A percentile compares a stretch with the other conserved stretches of the same genome.
These are phyloP conservation scores for Allium cepa DNA, from an alignment of 106 monocot species.

Conservation along the genomic window DNA sequence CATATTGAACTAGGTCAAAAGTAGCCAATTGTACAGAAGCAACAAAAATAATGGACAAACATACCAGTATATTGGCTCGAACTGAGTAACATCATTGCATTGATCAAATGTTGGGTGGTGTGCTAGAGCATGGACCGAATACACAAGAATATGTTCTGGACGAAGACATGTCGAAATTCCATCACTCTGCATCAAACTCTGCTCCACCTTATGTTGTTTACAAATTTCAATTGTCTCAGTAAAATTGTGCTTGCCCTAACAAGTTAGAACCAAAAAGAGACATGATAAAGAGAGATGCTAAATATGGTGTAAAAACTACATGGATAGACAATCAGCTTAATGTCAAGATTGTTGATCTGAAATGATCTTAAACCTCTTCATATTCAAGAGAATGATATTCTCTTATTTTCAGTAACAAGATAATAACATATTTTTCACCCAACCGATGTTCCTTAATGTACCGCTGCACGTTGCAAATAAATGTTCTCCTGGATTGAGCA, in stretches of 20 bases:
- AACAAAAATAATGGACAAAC: neutral
- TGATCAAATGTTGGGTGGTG: slow-evolving; percentile 73
- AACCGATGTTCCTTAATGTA: slow-evolving; percentile 86
- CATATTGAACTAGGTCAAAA: no score
- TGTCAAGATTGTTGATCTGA: neutral
- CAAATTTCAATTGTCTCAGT: slow-evolving; percentile 84
- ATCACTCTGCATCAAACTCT: slow-evolving; percentile 69
- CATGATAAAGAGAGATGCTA: neutral
- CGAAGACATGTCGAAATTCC: slow-evolving; percentile 36
- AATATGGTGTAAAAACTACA: neutral
- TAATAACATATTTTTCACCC: slow-evolving; percentile 91
- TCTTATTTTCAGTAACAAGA: slow-evolving; percentile 62
- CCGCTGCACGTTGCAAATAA: slow-evolving; percentile 69
- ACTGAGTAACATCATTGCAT: slow-evolving; percentile 36
- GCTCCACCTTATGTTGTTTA: slow-evolving; percentile 71
- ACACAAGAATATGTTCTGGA: slow-evolving; percentile 84
- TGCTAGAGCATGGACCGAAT: slow-evolving; percentile 81
- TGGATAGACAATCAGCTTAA: neutral
- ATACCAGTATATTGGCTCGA: slow-evolving; percentile 76
- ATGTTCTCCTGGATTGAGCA: slow-evolving; percentile 71
- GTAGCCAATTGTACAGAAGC: no score
- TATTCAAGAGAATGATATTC: slow-evolving; percentile 52
- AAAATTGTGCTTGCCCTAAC: slow-evolving; percentile 63
- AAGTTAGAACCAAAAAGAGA: neutral
- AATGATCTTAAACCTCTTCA: slow-evolving; percentile 44